A percentile compares a stretch with the other conserved stretches of the same genome.
Conservation (phyloP, 2,329 filamentous ascomycete genomes). For the Magnaporthiopsis poae region DNA sequence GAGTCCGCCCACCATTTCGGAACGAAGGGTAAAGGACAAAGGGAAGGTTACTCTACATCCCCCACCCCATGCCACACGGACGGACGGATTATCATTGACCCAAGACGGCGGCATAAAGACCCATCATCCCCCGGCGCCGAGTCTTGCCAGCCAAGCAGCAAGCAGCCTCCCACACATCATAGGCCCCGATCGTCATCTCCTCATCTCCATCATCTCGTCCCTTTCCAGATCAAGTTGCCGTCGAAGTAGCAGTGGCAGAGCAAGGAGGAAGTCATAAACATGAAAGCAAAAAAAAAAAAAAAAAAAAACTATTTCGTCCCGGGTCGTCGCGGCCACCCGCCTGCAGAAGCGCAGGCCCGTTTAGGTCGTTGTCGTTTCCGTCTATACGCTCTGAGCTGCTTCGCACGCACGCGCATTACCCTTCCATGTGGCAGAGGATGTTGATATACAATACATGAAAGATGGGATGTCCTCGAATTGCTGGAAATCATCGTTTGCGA, state of each 20-base stretch:
- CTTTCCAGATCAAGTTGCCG: not conserved
- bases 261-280: not conserved
- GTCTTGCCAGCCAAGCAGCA: not conserved
- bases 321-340: not conserved
- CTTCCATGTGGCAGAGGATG: not conserved
- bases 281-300: not conserved
- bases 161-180: not conserved
- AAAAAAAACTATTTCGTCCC: not conserved
- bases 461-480: not conserved
- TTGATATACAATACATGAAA: constrained; percentile 3
- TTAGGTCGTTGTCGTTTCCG: not conserved
- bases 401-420: not conserved
- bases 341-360: not conserved
- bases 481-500: constrained; percentile 12
- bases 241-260: not conserved
- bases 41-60: not conserved
- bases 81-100: not conserved
- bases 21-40: not conserved
- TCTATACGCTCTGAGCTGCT: not conserved
- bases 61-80: not conserved
- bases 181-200: too few species aligned
- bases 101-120: not conserved
- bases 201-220: not conserved
- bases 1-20: too few species aligned
- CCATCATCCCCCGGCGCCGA: not conserved